Conservation (phyloP, 192 early-diverging fungal genomes). For the Obelidium mucronatum region DNA sequence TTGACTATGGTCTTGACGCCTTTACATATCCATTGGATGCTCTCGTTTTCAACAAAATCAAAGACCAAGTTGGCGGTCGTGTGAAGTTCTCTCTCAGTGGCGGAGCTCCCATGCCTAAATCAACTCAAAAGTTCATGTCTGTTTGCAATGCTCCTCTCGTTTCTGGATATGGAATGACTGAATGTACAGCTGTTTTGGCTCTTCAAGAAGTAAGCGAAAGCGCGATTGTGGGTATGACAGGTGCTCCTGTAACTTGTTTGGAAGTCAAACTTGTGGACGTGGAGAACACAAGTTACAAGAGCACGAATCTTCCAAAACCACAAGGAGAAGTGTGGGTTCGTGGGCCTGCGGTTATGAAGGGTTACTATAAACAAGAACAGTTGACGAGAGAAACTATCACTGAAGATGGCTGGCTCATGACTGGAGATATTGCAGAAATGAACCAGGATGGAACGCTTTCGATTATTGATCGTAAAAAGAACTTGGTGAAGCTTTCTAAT, state of each 20-base stretch:
- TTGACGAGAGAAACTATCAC: slow-evolving; percentile 72
- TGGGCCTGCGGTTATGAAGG: slow-evolving; percentile 77
- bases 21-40: slow-evolving; percentile 71
- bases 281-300: slow-evolving; percentile 13
- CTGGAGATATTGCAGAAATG: slow-evolving; percentile 88
- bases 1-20: slow-evolving; percentile 64
- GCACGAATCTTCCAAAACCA: slow-evolving; percentile 23
- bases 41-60: slow-evolving; percentile 90
- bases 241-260: slow-evolving; percentile 4
- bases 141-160: slow-evolving; percentile 79
- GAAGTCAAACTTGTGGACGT: slow-evolving; percentile 34
- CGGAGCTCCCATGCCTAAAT: slow-evolving; percentile 84
- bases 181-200: slow-evolving; percentile 70
- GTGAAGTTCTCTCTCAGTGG: slow-evolving; percentile 85
- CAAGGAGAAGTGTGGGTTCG: slow-evolving; percentile 87
- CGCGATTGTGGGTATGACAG: slow-evolving; percentile 1
- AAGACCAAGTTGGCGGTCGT: slow-evolving; percentile 84
- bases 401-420: slow-evolving; percentile 84
- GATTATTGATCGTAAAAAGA: slow-evolving; percentile 87
- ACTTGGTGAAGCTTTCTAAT: slow-evolving; percentile 57
- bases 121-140: slow-evolving; percentile 85
- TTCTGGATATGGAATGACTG: slow-evolving; percentile 88
- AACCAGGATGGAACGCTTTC: slow-evolving; percentile 69
- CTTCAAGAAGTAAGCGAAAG: slow-evolving; percentile 55
- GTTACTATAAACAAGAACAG: slow-evolving; percentile 79